A percentile compares a stretch with the other conserved stretches of the same genome.
phyloP scores from a whole-genome alignment of 345 rosid genomes.

The Abelmoschus esculentus region DNA sequence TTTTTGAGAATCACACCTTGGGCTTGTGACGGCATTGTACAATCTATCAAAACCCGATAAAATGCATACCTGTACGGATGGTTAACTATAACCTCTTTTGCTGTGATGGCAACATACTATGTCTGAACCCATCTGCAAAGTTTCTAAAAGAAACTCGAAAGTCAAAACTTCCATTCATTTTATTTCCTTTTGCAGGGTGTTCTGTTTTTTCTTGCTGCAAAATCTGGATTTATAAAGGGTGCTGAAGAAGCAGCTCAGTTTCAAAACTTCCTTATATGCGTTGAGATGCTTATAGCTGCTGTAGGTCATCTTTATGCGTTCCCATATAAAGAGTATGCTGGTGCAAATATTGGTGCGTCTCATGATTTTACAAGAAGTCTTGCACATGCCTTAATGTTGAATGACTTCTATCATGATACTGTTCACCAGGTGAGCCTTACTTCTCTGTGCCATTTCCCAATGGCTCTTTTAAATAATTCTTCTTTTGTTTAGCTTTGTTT shows the following conservation, averaged over 20 bases:
- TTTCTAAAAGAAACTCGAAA: not conserved
- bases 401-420: constrained; percentile 94
- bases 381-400: constrained; percentile 79
- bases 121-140: not conserved
- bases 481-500: not conserved
- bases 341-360: constrained; percentile 75
- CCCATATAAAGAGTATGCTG: constrained; percentile 96
- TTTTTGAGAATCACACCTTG: not conserved
- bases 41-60: not conserved
- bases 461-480: constrained; percentile 5
- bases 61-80: not conserved
- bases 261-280: constrained; percentile 84
- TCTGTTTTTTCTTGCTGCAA: constrained; percentile 91
- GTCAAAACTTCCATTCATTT: not conserved
- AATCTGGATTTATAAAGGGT: constrained; percentile 63
- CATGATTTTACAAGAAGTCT: constrained; percentile 70
- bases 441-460: not conserved
- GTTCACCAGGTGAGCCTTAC: constrained; percentile 71
- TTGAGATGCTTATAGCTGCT: constrained; percentile 99
- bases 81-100: not conserved
- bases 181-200: constrained; percentile 59
- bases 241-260: constrained; percentile 84
- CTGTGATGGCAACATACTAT: not conserved
- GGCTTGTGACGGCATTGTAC: not conserved
- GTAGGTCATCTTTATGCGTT: constrained; percentile 91